Evolutionary conservation across 2,329 filamentous ascomycete species (phyloP).

Genomic region (Penicillium sp.): DNA sequence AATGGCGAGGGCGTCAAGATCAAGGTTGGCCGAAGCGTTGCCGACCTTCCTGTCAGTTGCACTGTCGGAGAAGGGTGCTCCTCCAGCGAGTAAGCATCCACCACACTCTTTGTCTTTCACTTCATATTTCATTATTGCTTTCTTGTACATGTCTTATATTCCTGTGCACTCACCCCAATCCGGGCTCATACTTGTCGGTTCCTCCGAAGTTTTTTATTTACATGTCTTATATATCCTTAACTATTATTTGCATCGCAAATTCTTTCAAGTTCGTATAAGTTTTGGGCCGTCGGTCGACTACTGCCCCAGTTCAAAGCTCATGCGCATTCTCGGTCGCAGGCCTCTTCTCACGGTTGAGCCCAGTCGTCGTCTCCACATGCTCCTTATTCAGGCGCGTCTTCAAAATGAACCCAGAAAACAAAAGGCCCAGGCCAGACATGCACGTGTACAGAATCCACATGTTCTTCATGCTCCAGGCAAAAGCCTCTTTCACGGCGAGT

Average conservation of each 20-base stretch:
- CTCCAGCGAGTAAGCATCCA: conserved; percentile 1
- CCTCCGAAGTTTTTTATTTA: too few relatives aligned
- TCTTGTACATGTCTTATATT: background rate
- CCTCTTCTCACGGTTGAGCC: conserved; percentile 32
- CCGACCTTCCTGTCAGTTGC: conserved; percentile 52
- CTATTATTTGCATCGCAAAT: too few relatives aligned
- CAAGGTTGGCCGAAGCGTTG: conserved; percentile 59
- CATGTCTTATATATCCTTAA: too few relatives aligned
- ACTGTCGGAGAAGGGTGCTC: conserved; percentile 42
- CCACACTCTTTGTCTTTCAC: background rate
- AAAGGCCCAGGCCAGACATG: conserved; percentile 42
- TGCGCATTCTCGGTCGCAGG: conserved; percentile 9
- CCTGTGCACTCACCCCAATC: too few relatives aligned
- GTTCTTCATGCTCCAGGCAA: conserved; percentile 50
- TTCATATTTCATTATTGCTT: background rate
- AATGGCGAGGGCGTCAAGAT: conserved; percentile 51
- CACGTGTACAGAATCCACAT: conserved; percentile 51
- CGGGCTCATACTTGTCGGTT: too few relatives aligned
- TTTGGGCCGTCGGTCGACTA: too few relatives aligned
- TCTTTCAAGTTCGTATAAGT: too few relatives aligned
- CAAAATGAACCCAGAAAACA: conserved; percentile 47
- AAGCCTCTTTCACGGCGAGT: conserved; percentile 46
- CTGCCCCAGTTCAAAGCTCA: too few relatives aligned
- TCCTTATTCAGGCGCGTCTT: conserved; percentile 48
- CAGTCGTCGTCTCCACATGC: conserved; percentile 54